These are phyloP conservation scores for Neofusicoccum laricinum DNA, from an alignment of 2,329 filamentous ascomycete genomes.

Conservation along the genomic window DNA sequence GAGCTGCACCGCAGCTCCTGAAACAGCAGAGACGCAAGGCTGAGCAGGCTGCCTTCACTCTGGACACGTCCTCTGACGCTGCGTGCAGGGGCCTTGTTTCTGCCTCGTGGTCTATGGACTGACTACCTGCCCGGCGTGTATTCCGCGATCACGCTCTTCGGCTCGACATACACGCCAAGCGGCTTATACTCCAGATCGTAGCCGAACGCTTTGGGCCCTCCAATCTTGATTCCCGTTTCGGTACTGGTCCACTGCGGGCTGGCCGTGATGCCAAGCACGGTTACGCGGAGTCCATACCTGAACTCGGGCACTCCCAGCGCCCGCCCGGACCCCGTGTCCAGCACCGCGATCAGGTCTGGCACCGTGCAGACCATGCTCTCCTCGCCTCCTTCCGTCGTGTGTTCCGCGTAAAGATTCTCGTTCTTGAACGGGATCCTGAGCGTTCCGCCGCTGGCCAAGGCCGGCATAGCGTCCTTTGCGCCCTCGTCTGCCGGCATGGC, in stretches of 20 bases:
- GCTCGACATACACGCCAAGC: constrained; percentile 13
- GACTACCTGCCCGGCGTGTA: not conserved
- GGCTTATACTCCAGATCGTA: constrained; percentile 14
- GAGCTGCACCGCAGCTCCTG: not conserved
- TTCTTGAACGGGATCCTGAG: constrained; percentile 71
- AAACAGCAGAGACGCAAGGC: not conserved
- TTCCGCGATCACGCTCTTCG: constrained; percentile 17
- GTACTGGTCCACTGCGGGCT: constrained; percentile 15
- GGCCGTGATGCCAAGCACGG: constrained; percentile 16
- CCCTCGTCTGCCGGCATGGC: constrained; percentile 21
- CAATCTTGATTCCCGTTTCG: constrained; percentile 2
- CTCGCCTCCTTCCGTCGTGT: constrained; percentile 31
- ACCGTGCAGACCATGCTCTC: constrained; percentile 46
- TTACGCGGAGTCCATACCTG: constrained; percentile 14
- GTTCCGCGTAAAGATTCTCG: constrained; percentile 64
- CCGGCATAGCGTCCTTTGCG: constrained; percentile 13
- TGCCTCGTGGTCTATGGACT: not conserved
- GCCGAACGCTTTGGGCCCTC: constrained; percentile 16
- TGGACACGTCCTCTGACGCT: not conserved
- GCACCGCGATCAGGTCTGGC: constrained; percentile 26
- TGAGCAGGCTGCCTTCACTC: not conserved
- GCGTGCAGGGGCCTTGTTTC: not conserved
- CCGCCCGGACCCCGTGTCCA: constrained; percentile 14
- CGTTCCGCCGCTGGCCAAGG: constrained; percentile 33
- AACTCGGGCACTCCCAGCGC: constrained; percentile 16